Evolutionary conservation across 1,284 basidiomycete species (phyloP).

Genomic region (Peniophora sp.): DNA sequence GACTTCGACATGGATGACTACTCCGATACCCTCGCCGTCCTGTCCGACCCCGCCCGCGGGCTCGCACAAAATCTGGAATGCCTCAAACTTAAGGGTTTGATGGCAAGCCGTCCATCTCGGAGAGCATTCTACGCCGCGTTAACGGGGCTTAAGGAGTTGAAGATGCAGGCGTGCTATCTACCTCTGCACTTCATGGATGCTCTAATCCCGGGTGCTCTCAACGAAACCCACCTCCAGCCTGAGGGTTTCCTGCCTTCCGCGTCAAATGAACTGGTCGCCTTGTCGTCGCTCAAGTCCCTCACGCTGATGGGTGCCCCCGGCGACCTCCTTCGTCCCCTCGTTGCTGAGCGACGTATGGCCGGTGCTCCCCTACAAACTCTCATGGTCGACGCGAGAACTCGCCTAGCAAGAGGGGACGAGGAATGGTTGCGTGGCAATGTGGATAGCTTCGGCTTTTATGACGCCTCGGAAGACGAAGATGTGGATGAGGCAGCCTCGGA

Average conservation of each 20-base stretch:
- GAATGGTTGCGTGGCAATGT: constrained; percentile 39
- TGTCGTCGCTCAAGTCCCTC: constrained; percentile 34
- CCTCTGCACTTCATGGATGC: constrained; percentile 27
- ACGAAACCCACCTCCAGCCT: constrained; percentile 2
- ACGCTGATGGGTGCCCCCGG: constrained; percentile 36
- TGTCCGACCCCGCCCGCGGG: constrained; percentile 25
- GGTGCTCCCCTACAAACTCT: constrained; percentile 38
- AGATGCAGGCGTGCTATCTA: constrained; percentile 31
- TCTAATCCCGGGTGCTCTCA: constrained; percentile 4
- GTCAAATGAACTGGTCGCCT: background rate
- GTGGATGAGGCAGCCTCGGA: no score
- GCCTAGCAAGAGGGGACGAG: constrained; percentile 26
- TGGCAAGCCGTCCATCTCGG: constrained; percentile 26
- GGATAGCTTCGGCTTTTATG: constrained; percentile 39
- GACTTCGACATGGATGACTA: constrained; percentile 46
- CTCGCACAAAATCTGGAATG: constrained; percentile 30
- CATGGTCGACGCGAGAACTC: constrained; percentile 34
- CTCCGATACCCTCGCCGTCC: constrained; percentile 32
- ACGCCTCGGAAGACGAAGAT: constrained; percentile 18
- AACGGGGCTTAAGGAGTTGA: constrained; percentile 31
- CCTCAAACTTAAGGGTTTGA: constrained; percentile 41
- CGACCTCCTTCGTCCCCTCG: constrained; percentile 30
- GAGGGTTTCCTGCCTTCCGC: constrained; percentile 3
- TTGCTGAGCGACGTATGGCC: constrained; percentile 34
- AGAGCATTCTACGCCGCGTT: constrained; percentile 36